These are phyloP conservation scores for Colletotrichum agaves DNA, from an alignment of 2,329 filamentous ascomycete species.

Conservation along the genomic window DNA sequence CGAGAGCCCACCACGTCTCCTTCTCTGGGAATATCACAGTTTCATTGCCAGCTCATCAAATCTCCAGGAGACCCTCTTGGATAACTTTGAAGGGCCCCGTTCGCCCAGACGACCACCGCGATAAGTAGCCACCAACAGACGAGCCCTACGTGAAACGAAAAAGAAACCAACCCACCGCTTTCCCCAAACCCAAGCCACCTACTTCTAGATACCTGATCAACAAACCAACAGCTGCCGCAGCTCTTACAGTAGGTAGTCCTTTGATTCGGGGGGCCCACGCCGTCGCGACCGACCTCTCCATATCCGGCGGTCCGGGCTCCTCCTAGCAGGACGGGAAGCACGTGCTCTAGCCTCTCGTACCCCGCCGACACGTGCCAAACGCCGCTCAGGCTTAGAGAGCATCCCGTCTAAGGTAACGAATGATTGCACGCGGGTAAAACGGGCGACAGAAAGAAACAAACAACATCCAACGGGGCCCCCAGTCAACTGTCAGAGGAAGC, in stretches of 20 bases:
- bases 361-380: slow-evolving; percentile 28
- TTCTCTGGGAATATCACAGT: neutral
- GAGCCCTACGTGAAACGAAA: neutral
- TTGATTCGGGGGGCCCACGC: neutral
- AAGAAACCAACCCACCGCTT: neutral
- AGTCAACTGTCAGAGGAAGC: too few relatives aligned
- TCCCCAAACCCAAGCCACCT: neutral
- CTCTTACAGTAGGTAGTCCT: neutral
- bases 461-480: too few relatives aligned
- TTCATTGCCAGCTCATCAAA: slow-evolving; percentile 2
- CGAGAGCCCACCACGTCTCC: too few relatives aligned
- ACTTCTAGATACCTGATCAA: neutral
- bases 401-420: too few relatives aligned
- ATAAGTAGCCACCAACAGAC: neutral
- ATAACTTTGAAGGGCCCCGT: too few relatives aligned
- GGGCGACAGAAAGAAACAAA: too few relatives aligned
- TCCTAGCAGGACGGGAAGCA: slow-evolving; percentile 2
- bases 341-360: slow-evolving; percentile 10
- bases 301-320: slow-evolving; percentile 3
- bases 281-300: neutral
- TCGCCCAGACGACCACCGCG: neutral
- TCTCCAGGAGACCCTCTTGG: neutral
- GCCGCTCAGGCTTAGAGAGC: neutral
- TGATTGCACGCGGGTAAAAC: too few relatives aligned
- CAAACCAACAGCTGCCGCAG: neutral